These are phyloP conservation scores for Neolentinus lepideus DNA, from an alignment of 1,284 basidiomycete genomes.

Conservation along the genomic window DNA sequence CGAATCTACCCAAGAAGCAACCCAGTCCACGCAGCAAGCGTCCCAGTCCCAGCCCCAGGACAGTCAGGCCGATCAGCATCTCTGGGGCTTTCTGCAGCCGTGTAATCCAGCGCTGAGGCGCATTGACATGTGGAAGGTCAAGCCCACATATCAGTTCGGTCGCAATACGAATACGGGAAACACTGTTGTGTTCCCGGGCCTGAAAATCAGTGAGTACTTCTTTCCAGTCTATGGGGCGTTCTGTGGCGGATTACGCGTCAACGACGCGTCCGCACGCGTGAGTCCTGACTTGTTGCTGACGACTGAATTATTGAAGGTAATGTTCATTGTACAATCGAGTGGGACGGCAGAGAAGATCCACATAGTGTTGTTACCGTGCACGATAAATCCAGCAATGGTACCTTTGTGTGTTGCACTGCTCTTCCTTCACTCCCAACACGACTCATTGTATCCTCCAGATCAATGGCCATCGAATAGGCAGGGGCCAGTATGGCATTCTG, in stretches of 20 bases:
- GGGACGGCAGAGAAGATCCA: constrained; percentile 52
- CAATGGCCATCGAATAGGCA: constrained; percentile 61
- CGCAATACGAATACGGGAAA: constrained; percentile 37
- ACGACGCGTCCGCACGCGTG: constrained; percentile 14
- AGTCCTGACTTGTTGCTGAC: constrained; percentile 3
- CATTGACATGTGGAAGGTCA: constrained; percentile 52
- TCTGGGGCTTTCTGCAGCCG: constrained; percentile 66
- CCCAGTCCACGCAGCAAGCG: background rate
- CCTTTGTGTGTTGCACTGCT: constrained; percentile 54
- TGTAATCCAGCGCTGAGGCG: constrained; percentile 41
- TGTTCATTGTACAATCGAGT: constrained; percentile 53
- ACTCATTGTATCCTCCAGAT: constrained; percentile 38
- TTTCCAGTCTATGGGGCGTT: constrained; percentile 8
- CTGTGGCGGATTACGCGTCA: constrained; percentile 7
- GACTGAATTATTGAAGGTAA: constrained; percentile 39
- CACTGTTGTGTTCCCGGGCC: constrained; percentile 50
- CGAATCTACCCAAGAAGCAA: background rate
- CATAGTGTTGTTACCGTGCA: constrained; percentile 55
- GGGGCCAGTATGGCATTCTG: constrained; percentile 48
- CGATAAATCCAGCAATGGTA: constrained; percentile 81
- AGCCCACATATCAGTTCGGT: constrained; percentile 44
- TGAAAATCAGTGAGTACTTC: constrained; percentile 64
- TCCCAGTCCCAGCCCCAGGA: background rate
- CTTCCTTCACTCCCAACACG: background rate
- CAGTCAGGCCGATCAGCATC: constrained; percentile 31